A percentile compares a stretch with the other conserved stretches of the same genome.
phyloP scores from a whole-genome alignment of 2,329 filamentous ascomycete genomes.

The Alternaria triticimaculans region DNA sequence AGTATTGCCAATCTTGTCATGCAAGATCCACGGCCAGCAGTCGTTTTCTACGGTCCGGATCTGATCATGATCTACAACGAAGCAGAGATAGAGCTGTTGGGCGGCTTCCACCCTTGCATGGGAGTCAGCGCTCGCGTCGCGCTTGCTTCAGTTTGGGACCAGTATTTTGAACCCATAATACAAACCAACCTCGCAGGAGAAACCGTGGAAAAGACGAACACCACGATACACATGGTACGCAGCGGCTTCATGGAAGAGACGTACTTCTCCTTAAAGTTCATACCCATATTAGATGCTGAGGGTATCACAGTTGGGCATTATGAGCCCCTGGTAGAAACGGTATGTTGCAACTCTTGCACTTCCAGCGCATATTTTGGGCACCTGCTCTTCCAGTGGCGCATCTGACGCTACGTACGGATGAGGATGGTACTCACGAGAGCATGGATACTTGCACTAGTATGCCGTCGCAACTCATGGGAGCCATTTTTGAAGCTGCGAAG shows the following conservation, averaged over 20 bases:
- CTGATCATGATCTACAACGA: constrained; percentile 50
- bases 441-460: no score
- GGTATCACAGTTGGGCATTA: constrained; percentile 75
- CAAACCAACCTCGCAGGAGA: constrained; percentile 29
- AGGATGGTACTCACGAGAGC: background rate
- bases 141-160: constrained; percentile 70
- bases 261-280: constrained; percentile 79
- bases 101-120: constrained; percentile 61
- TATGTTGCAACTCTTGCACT: constrained; percentile 40
- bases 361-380: background rate
- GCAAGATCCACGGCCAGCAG: constrained; percentile 60
- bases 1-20: constrained; percentile 80
- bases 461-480: background rate
- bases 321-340: constrained; percentile 80
- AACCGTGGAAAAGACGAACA: constrained; percentile 61
- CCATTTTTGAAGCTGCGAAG: no score
- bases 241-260: constrained; percentile 75
- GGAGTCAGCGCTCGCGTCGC: constrained; percentile 66
- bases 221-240: constrained; percentile 72
- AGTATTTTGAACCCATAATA: constrained; percentile 33
- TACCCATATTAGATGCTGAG: constrained; percentile 73
- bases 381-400: background rate
- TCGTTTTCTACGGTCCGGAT: constrained; percentile 61
- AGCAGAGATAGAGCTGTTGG: constrained; percentile 40
- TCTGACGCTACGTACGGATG: background rate